Evolutionary conservation across 345 rosid species (phyloP).

Genomic region (Camelina hispida): DNA sequence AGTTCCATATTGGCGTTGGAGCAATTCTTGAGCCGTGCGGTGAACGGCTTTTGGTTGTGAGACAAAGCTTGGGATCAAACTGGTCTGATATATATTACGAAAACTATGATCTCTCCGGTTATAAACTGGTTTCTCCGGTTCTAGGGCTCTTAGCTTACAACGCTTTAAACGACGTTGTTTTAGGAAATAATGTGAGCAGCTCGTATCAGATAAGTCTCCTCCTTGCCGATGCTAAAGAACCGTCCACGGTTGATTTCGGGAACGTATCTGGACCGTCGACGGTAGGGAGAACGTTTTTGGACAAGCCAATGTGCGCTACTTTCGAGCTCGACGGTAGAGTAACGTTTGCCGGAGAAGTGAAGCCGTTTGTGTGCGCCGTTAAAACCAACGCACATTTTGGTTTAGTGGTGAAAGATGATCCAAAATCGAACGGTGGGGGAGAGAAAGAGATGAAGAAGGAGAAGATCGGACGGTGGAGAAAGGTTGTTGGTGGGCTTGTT

Average conservation of each 20-base stretch:
- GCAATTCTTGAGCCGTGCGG: slow-evolving; percentile 73
- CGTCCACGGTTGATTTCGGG: slow-evolving; percentile 68
- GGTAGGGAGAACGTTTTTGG: slow-evolving; percentile 40
- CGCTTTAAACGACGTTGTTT: slow-evolving; percentile 42
- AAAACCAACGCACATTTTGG: slow-evolving; percentile 81
- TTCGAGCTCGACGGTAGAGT: slow-evolving; percentile 71
- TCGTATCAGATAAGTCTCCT: slow-evolving; percentile 66
- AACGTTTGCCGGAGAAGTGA: slow-evolving; percentile 51
- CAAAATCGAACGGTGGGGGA: slow-evolving; percentile 58
- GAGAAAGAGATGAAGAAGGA: slow-evolving; percentile 37
- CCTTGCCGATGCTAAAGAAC: slow-evolving; percentile 48
- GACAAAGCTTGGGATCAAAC: slow-evolving; percentile 67
- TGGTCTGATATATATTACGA: slow-evolving; percentile 76
- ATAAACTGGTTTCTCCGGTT: slow-evolving; percentile 75
- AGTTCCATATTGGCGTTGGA: slow-evolving; percentile 69
- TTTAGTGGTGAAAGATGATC: slow-evolving; percentile 56
- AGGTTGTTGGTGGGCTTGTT: slow-evolving; percentile 73
- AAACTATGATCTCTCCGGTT: slow-evolving; percentile 80
- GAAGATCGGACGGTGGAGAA: slow-evolving; percentile 74
- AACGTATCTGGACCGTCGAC: slow-evolving; percentile 35
- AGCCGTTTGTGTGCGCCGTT: slow-evolving; percentile 63
- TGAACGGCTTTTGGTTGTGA: slow-evolving; percentile 78
- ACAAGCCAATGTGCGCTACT: slow-evolving; percentile 66
- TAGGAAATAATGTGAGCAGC: slow-evolving; percentile 43
- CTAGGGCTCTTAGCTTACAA: slow-evolving; percentile 84